Conservation (phyloP, 345 rosid species). For the Aquilaria yunnanensis region DNA sequence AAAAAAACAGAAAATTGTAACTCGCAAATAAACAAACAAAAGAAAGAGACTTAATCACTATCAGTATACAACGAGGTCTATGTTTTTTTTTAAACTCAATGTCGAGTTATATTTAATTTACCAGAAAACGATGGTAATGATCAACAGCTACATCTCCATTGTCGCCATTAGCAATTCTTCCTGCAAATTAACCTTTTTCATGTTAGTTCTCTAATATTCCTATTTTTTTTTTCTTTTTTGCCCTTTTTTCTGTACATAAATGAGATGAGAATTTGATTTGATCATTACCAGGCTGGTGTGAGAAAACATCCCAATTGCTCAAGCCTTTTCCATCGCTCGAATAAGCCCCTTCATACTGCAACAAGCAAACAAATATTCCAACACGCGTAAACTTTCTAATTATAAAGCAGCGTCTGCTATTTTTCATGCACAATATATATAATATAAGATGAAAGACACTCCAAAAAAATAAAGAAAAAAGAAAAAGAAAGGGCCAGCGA, state of each 20-base stretch:
- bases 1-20: neutral
- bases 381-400: neutral
- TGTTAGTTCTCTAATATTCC: neutral
- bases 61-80: too few relatives aligned
- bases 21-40: too few relatives aligned
- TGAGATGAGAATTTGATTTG: neutral
- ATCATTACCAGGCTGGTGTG: conserved; percentile 31
- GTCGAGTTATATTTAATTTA: neutral
- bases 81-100: too few relatives aligned
- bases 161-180: conserved; percentile 50
- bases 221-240: too few relatives aligned
- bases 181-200: conserved; percentile 10
- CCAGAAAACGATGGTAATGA: conserved; percentile 23
- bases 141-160: conserved; percentile 38
- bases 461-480: neutral
- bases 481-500: neutral
- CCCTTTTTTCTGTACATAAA: neutral
- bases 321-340: conserved; percentile 40
- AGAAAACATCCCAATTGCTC: conserved; percentile 51
- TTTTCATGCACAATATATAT: too few relatives aligned
- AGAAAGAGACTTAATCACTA: too few relatives aligned
- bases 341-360: conserved; percentile 50
- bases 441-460: neutral
- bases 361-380: neutral
- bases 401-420: too few relatives aligned